Evolutionary conservation across 768 basidiomycete species (phyloP), one percentile per base, ranked within the genome.

Genomic region (Podaxis rugospora): DNA sequence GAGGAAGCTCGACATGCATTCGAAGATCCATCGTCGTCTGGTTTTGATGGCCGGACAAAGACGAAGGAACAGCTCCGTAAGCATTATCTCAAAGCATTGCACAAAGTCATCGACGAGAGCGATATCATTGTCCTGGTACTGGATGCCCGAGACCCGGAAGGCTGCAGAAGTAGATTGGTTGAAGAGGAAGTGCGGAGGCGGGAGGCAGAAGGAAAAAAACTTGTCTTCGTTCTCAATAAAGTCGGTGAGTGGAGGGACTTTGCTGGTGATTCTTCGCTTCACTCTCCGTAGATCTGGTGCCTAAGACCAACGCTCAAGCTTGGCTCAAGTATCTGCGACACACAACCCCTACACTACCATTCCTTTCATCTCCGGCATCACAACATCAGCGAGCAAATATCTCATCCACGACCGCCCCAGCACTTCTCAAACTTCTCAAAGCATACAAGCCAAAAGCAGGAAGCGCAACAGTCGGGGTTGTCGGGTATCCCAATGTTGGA

Each of bases 401-500:
- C 36, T 90, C 92, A 0, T 88, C 87, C 1, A 76, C 83, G 1
- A 92, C 90, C 0, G 85, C 89, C 1, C 91, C 92, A 27, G 78
- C 88, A 51, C 78, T 97, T 1, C 76, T 95, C 42, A 88, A 88
- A 55, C 79, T 97, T 2, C 78, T 96, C 44, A 97, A 96, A 68
- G 89, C 88, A 0, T 92, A 90, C 71, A 90, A 87, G 64, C 88
- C 87, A 1, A 85, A 78, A 35, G 77, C 85, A 0, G 84, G 87
- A 35, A 89, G 85, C 64, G 78, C 93, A 54, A 94, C 92, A 0
- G 83, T 96, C 53, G 94, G 94, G 14, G 92, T 98, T 16, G 92
- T 98, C 3, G 96, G 96, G 1, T 96, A 94, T 74, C 96, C 96
- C 1, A 98, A 98, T 72, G 96, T 98, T 50, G 96, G 96, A 13